Evolutionary conservation across 2,329 filamentous ascomycete species (phyloP), one percentile per base, ranked within the genome.

Genomic region (Colletotrichum sp.): DNA sequence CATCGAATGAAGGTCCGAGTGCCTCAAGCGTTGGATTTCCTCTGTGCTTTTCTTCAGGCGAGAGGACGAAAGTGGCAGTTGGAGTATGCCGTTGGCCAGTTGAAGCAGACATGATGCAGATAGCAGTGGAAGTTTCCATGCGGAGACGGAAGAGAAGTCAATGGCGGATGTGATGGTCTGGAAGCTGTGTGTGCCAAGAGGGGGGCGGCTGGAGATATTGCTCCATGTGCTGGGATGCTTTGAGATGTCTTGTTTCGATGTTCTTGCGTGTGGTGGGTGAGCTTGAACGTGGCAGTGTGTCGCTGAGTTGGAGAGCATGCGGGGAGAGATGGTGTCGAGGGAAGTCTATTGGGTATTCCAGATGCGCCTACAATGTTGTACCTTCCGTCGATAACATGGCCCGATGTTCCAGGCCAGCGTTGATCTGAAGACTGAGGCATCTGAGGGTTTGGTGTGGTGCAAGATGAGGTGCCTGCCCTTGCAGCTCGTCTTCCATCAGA

Each of bases 31-130:
- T 65, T 64, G 64, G 8, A 34, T 30, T 59, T 65, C 72, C 65
- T 74, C 74, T 26, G 74, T 74, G 74, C 74, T 65, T 39, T 60
- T 68, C 34, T 57, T 49, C 69, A 76, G 64, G 69, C 57, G 24
- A 10, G 74, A 60, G 26, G 44, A 24, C 65, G n/a, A 68, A 16
- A 34, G 44, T 39, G 49, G 70, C 64, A 34, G 24, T 65, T 30
- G 64, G 21, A 59, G 65, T 13, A 52, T 57, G 49, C 28, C 21
- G 74, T 65, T 74, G 28, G 71, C 74, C 12, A 36, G 64, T 39
- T 44, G 44, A 69, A 52, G 65, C 70, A 69, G 13, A 74, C 28
- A 28, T 74, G 74, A 71, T 59, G 69, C 72, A 75, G 24, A 55
- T n/a, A 18, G 60, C 21, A 16, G 55, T 21, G 34, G 71, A 62